Evolutionary conservation across 768 basidiomycete genomes (phyloP), one percentile per base, ranked within the genome.

Genomic region (Tricholomella constricta): DNA sequence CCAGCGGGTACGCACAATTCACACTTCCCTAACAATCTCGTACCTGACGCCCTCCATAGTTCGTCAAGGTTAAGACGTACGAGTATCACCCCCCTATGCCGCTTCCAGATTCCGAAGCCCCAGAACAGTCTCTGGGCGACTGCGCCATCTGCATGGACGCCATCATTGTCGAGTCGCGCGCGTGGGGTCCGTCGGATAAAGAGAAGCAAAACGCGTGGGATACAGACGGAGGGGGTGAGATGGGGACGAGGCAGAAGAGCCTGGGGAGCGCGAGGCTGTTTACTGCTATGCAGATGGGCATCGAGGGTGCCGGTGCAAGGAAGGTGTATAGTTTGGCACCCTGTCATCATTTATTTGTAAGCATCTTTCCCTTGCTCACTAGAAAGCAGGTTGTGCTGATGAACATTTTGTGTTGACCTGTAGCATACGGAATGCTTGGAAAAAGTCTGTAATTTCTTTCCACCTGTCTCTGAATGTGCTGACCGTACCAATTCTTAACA

Each of bases 101-200:
- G 0, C 57, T 81, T 1, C 77, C 85, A 1, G 89, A 93, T 62
- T 66, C 87, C 0, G 91, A 94, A 65, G 78, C 88, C 2, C 85
- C 86, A 2, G 86, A 87, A 40, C 83, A 86, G 58, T 80, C 87
- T 2, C 72, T 92, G 14, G 92, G 90, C 6, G 91, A 95, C 64
- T 97, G 94, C 61, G 83, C 91, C 6, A 95, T 97, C 47, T 96
- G 94, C 62, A 94, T 96, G 91, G 94, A 96, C 52, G 79, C 84
- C 4, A 94, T 95, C 57, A 62, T 81, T 35, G 66, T 81, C 22
- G 80, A 84, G 38, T 71, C 78, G 38, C 63, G 70, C 6, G 62
- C 66, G 3, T 57, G 73, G 38, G 61, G 70, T 19, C 72, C 60
- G 23, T 63, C 66, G 6, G 70, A 73, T 71, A 75, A 61, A 65